Evolutionary conservation across 345 rosid species (phyloP), one percentile per base, ranked within the genome.

Genomic region (Lepidium didymum): DNA sequence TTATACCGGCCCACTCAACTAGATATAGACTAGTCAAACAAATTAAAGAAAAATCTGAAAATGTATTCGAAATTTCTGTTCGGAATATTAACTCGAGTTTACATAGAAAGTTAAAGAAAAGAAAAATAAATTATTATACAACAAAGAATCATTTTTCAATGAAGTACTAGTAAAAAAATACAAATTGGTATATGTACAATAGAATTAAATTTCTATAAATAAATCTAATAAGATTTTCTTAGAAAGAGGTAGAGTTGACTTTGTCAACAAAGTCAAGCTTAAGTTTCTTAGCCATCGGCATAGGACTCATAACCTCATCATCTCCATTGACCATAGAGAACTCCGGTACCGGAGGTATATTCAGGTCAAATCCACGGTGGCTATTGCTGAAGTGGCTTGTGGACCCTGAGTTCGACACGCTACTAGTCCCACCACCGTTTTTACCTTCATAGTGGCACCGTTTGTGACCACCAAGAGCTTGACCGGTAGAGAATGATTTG

Each of bases 401-500:
- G 34, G 92, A 84, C 4, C 86, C 88, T 0, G 85, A 82, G 3
- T 66, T 56, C 11, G 82, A 77, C 47, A 75, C 67, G 60, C 75
- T 82, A 51, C 80, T 80, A 55, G 25, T 57, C 5, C 41, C 64
- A 2, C 31, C 67, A 7, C 36, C 49, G 33, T 47, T 56, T 13
- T 70, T 73, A 11, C 80, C 88, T 58, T 85, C 94, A 45, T 82
- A 87, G 80, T 87, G 94, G 43, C 91, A 78, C 35, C 94, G 70
- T 69, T 87, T 87, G 56, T 87, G 94, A 3, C 94, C 94, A 6
- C 94, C 94, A 2, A 87, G 76, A 19, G 91, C 91, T 78, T 87
- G 94, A 27, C 94, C 94, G 4, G 91, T 79, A 2, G 87, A 61
- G 44, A 88, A 88, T 0, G 75, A 67, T 74, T 82, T 88, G 73